A percentile compares a stretch with the other conserved stretches of the same genome.
phyloP scores from a whole-genome alignment of 140 eudicot species.

The Cichorium intybus region DNA sequence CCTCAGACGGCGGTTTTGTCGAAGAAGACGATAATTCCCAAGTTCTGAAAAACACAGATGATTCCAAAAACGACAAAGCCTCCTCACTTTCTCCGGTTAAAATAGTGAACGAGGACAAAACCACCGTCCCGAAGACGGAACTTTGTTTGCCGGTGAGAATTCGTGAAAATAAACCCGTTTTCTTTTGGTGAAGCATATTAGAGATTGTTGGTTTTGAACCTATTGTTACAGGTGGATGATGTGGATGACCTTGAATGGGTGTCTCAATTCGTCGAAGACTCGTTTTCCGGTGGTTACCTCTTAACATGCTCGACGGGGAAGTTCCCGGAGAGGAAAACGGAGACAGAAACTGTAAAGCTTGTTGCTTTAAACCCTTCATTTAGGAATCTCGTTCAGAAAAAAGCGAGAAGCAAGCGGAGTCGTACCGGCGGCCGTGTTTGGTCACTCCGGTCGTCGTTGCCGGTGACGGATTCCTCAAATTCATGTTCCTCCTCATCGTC shows the following conservation, averaged over 20 bases:
- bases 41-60: not conserved
- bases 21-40: constrained; percentile 15
- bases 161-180: not conserved
- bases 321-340: constrained; percentile 14
- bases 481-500: constrained; percentile 46
- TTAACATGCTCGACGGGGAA: constrained; percentile 29
- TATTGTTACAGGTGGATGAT: constrained; percentile 52
- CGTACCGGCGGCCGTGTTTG: constrained; percentile 53
- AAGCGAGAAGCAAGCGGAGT: constrained; percentile 59
- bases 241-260: constrained; percentile 67
- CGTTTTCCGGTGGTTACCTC: constrained; percentile 39
- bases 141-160: constrained; percentile 45
- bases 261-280: constrained; percentile 73
- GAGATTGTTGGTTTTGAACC: not conserved
- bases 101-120: not conserved
- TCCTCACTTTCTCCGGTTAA: not conserved
- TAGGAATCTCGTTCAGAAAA: constrained; percentile 45
- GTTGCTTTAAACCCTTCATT: constrained; percentile 28
- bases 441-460: constrained; percentile 42
- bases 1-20: constrained; percentile 26
- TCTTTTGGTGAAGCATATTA: not conserved
- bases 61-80: constrained; percentile 1
- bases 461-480: constrained; percentile 41
- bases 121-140: constrained; percentile 27
- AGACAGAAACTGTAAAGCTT: constrained; percentile 21